These are phyloP conservation scores for Glycine soja DNA, from an alignment of 306 rosid species.

Conservation along the genomic window DNA sequence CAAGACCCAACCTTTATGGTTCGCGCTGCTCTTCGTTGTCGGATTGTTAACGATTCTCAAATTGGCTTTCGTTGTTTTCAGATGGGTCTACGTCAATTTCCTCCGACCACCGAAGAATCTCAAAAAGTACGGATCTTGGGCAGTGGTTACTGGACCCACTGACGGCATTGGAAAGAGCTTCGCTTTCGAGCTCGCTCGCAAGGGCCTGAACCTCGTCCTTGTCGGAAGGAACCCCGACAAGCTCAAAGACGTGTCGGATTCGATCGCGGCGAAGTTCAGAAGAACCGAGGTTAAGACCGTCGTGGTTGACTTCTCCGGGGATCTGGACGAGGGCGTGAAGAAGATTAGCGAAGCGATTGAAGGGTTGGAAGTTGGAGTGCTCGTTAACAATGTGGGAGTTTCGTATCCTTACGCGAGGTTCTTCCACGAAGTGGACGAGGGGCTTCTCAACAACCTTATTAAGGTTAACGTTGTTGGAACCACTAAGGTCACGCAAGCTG, in stretches of 20 bases:
- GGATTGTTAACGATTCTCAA: slow-evolving; percentile 60
- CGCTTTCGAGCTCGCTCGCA: slow-evolving; percentile 77
- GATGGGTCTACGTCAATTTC: slow-evolving; percentile 77
- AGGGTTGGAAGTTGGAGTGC: slow-evolving; percentile 81
- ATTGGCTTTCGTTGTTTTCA: slow-evolving; percentile 49
- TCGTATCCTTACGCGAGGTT: slow-evolving; percentile 93
- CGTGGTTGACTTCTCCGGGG: slow-evolving; percentile 86
- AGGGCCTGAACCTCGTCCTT: slow-evolving; percentile 70
- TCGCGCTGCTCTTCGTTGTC: slow-evolving; percentile 48
- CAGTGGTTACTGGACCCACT: slow-evolving; percentile 80
- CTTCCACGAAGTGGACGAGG: slow-evolving; percentile 91
- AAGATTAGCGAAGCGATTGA: slow-evolving; percentile 67
- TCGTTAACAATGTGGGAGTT: slow-evolving; percentile 85
- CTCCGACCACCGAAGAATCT: slow-evolving; percentile 77
- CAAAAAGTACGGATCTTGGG: slow-evolving; percentile 82
- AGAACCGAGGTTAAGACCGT: slow-evolving; percentile 66
- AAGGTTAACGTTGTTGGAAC: slow-evolving; percentile 89
- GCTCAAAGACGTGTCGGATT: slow-evolving; percentile 77
- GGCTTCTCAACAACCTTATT: slow-evolving; percentile 71
- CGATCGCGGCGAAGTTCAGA: slow-evolving; percentile 59
- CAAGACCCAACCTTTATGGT: slow-evolving; percentile 73
- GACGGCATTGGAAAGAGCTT: slow-evolving; percentile 85
- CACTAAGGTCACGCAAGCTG: slow-evolving; percentile 86
- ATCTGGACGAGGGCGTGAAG: slow-evolving; percentile 67
- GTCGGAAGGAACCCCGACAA: slow-evolving; percentile 89